Evolutionary conservation across 257 asterid species (phyloP).

Genomic region (Ballota nigra): DNA sequence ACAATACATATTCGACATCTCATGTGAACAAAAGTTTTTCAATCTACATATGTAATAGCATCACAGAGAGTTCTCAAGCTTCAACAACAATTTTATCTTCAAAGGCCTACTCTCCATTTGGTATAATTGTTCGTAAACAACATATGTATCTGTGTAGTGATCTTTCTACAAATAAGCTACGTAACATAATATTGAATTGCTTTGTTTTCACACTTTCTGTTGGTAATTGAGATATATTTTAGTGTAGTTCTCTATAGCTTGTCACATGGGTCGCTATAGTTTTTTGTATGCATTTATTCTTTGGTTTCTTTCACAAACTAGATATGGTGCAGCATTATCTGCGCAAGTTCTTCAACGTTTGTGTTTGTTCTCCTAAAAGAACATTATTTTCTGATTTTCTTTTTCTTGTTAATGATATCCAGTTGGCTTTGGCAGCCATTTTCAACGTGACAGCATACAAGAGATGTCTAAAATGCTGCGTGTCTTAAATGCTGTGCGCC

Average conservation of each 20-base stretch:
- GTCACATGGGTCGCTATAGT: slow-evolving; percentile 17
- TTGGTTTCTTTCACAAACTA: slow-evolving; percentile 15
- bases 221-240: not conserved
- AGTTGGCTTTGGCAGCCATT: slow-evolving; percentile 94
- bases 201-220: not conserved
- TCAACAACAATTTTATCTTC: not conserved
- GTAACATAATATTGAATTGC: not conserved
- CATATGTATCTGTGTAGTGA: not conserved
- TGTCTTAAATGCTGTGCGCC: slow-evolving; percentile 85
- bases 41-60: not conserved
- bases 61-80: not conserved
- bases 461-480: slow-evolving; percentile 85
- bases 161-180: not conserved
- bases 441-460: slow-evolving; percentile 80
- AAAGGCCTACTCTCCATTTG: not conserved
- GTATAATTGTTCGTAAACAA: not conserved
- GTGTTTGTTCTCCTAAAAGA: slow-evolving; percentile 30
- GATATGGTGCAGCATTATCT: slow-evolving; percentile 9
- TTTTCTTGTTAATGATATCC: slow-evolving; percentile 73
- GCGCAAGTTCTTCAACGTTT: slow-evolving; percentile 12
- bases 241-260: not conserved
- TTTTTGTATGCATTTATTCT: slow-evolving; percentile 8
- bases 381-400: slow-evolving; percentile 55
- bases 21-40: not conserved
- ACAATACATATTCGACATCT: not conserved